Conservation (phyloP, 495 filamentous ascomycete genomes). For the Glutinoglossum americanum region DNA sequence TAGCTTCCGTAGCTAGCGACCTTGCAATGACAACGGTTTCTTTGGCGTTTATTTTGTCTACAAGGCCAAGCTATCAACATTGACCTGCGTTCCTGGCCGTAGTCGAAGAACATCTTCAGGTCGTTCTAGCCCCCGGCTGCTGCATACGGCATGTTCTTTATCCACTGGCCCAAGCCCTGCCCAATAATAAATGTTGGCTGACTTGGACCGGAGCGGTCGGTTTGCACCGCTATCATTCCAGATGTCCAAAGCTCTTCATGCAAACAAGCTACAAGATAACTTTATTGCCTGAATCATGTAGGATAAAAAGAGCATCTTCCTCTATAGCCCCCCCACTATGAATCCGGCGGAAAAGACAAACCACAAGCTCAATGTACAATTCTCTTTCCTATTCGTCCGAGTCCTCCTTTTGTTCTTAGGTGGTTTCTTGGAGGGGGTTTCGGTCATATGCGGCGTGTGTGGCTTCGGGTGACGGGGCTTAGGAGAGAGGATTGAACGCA, state of each 20-base stretch:
- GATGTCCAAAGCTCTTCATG: background rate
- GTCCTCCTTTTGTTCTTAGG: too few relatives aligned
- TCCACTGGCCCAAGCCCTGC: background rate
- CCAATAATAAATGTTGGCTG: background rate
- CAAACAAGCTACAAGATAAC: background rate
- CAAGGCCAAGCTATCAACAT: background rate
- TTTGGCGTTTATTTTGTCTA: conserved; percentile 3
- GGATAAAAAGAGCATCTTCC: background rate
- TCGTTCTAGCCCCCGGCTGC: background rate
- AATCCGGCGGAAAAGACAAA: background rate
- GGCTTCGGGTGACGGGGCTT: too few relatives aligned
- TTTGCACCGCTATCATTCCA: background rate
- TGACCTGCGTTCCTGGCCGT: background rate
- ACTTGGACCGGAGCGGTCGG: background rate
- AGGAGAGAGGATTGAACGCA: too few relatives aligned
- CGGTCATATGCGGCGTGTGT: too few relatives aligned
- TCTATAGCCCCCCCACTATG: background rate
- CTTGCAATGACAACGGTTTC: background rate
- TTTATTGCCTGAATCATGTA: background rate
- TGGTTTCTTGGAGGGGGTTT: too few relatives aligned
- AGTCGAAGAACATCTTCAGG: background rate
- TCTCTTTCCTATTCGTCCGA: background rate
- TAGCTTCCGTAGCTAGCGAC: background rate
- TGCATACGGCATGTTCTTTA: background rate
- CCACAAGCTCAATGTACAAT: background rate